Conservation (phyloP, 2,329 filamentous ascomycete genomes). For the Aphanoascus verrucosus region DNA sequence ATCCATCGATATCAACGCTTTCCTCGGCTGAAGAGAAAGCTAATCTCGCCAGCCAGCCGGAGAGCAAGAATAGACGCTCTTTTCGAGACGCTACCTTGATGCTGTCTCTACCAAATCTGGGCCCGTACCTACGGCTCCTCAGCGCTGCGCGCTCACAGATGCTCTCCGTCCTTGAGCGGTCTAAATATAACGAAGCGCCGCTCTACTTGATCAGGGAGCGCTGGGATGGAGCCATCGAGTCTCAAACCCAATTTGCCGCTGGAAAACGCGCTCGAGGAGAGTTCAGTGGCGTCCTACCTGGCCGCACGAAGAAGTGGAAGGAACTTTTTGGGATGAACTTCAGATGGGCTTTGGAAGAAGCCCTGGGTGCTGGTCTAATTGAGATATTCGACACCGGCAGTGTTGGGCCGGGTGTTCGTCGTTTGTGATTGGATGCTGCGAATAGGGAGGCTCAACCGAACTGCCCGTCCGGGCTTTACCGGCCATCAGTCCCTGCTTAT, state of each 20-base stretch:
- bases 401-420: conserved; percentile 46
- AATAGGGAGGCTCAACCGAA: neutral
- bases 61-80: conserved; percentile 2
- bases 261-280: conserved; percentile 48
- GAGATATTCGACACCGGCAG: conserved; percentile 55
- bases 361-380: conserved; percentile 49
- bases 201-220: conserved; percentile 46
- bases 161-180: conserved; percentile 42
- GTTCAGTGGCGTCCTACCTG: conserved; percentile 45
- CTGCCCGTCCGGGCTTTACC: neutral
- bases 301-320: conserved; percentile 54
- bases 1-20: neutral
- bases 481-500: neutral
- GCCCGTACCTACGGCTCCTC: conserved; percentile 49
- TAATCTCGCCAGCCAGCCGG: neutral
- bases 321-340: conserved; percentile 49
- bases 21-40: neutral
- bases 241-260: conserved; percentile 33
- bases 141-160: conserved; percentile 46
- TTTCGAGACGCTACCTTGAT: conserved; percentile 32
- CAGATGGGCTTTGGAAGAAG: conserved; percentile 51
- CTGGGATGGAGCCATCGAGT: conserved; percentile 52
- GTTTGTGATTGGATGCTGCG: conserved; percentile 19
- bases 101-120: conserved; percentile 50
- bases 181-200: conserved; percentile 45